Conservation (phyloP, 2,329 filamentous ascomycete genomes). For the Colletotrichum falcatum region DNA sequence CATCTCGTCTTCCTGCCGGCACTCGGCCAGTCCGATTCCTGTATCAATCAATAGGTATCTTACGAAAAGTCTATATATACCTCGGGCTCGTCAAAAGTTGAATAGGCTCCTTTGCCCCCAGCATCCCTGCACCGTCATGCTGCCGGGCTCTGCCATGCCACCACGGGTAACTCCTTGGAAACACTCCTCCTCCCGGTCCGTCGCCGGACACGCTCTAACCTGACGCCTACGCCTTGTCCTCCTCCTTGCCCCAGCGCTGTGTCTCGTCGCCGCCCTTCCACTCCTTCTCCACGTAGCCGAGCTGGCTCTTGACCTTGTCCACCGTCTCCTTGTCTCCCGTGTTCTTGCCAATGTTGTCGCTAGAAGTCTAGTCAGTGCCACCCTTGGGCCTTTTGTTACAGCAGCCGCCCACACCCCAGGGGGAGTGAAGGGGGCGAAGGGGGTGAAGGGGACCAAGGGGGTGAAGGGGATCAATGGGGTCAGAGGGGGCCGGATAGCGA, state of each 20-base stretch:
- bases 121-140: neutral
- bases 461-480: too few relatives aligned
- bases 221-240: conserved; percentile 44
- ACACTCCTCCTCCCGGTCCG: neutral
- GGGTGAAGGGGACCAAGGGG: too few relatives aligned
- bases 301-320: conserved; percentile 82
- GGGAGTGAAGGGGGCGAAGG: too few relatives aligned
- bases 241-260: conserved; percentile 78
- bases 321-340: conserved; percentile 87
- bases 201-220: conserved; percentile 33
- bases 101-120: neutral
- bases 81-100: neutral
- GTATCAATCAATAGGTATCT: conserved; percentile 5
- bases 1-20: neutral
- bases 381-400: neutral
- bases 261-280: conserved; percentile 90
- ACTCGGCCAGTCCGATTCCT: neutral
- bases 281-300: conserved; percentile 87
- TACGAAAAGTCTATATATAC: conserved; percentile 6
- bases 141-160: neutral
- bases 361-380: conserved; percentile 44
- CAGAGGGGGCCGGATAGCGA: neutral
- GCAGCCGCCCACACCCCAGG: too few relatives aligned
- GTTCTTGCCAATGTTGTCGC: conserved; percentile 92
- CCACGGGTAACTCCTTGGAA: neutral